These are phyloP conservation scores for Coniferiporia weirii DNA, from an alignment of 1,284 basidiomycete genomes.

Conservation along the genomic window DNA sequence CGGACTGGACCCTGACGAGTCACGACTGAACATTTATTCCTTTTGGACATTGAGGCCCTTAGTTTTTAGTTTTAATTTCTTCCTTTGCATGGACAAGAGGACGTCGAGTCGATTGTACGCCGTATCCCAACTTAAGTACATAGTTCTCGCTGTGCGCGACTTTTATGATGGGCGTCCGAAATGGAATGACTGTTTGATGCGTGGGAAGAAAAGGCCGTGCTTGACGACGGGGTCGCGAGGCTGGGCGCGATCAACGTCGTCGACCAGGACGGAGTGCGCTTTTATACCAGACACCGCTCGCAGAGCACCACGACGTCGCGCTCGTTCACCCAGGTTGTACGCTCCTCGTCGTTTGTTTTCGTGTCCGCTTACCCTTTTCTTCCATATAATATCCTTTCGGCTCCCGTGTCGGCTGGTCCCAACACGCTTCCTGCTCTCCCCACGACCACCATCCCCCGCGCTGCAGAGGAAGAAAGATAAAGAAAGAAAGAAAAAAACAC, in stretches of 20 bases:
- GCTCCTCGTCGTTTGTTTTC: not conserved
- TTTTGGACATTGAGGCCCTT: not conserved
- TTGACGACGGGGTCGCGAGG: not conserved
- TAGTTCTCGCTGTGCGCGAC: conserved; percentile 1
- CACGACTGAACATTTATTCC: conserved; percentile 41
- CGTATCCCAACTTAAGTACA: not conserved
- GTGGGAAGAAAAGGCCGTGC: not conserved
- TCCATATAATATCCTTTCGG: not conserved
- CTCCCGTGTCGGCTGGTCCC: not conserved
- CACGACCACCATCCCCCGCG: conserved; percentile 1
- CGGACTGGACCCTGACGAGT: conserved; percentile 67
- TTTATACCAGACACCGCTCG: not conserved
- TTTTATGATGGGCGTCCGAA: not conserved
- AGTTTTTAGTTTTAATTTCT: conserved; percentile 12
- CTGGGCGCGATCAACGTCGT: not conserved
- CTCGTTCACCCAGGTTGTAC: not conserved
- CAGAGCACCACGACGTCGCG: not conserved
- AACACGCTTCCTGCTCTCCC: conserved; percentile 1
- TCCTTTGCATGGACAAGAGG: conserved; percentile 8
- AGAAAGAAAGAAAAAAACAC: not conserved
- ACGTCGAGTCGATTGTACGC: not conserved
- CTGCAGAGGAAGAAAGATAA: not conserved
- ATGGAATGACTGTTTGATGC: not conserved
- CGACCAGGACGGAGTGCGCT: not conserved
- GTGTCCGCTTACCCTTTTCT: not conserved